Evolutionary conservation across 2,329 filamentous ascomycete species (phyloP), one percentile per base, ranked within the genome.

Genomic region (Botrytis sinoallii): DNA sequence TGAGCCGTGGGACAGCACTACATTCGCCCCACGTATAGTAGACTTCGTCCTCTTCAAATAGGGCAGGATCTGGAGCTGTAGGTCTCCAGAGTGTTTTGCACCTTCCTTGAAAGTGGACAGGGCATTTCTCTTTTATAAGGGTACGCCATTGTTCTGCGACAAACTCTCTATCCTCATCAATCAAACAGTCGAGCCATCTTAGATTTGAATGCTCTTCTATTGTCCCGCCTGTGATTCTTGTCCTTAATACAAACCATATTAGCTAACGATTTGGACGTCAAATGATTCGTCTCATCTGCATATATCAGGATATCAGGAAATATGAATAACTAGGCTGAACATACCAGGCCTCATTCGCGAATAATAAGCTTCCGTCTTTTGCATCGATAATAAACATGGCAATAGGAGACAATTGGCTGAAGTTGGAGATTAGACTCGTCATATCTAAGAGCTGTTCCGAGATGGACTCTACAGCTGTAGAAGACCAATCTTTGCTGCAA

Each of bases 301-400:
- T 7, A 32, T 22, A 10, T 20, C 0, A 16, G n/a, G 63, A 32
- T 22, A 10, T 20, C 1, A 16, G n/a, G 63, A 32, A 3, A 25
- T 22, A 1, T 14, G 10, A 46, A 32, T 46, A 29, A 10, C n/a
- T 29, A 16, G 22, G 48, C 22, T 8, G 12, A 22, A 68, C 65
- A 22, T 68, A 68, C 65, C 65, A 68, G 65, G 65, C 32, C 2
- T 68, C 65, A 40, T 68, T 68, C n/a, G 65, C 65, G 48, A 68
- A 68, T n/a, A 68, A 9, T 10, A 68, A 55, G 48, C 29, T 52
- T 18, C 46, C 46, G 6, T 68, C 44, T 38, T 68, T 68, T 40
- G 32, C 65, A 40, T 68, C 65, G 3, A 55, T 40, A 18, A 55
- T 25, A 52, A 55, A 68, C 65, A 68, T 55, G n/a, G 22, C 65